Evolutionary conservation across 108 stramenopile genomes (phyloP), one percentile per base, ranked within the genome.

Genomic region (Cyclotella baltica): DNA sequence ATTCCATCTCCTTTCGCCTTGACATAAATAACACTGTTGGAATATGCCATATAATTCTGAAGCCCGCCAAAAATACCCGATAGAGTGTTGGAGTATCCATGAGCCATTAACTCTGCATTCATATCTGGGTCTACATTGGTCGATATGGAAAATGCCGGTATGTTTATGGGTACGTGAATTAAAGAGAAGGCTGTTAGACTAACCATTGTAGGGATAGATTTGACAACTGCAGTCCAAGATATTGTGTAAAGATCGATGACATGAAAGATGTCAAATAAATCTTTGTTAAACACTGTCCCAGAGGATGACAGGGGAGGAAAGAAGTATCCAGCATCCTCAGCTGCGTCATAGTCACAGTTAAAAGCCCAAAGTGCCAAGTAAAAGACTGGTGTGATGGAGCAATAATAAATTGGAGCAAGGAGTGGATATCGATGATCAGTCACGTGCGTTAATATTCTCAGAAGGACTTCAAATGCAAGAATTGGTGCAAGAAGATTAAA

Each of bases 91-190:
- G 91, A 83, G 51, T 74, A 83, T 25, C 95, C 95, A 70, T 96
- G 95, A 15, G 90, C 92, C 11, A 89, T 68, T 5, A 96, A 55
- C 78, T 96, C 95, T 29, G 65, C 65, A 77, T 96, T 92, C 88
- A 96, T 89, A 62, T 93, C 92, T 18, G 70, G 74, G 51, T 92
- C 92, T 29, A 81, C 83, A 63, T 89, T 71, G 28, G 86, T 78
- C 1, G 90, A 92, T 20, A 91, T 78, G 22, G 89, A 87, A 72
- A 93, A 89, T n/a, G 90, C 85, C 33, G 95, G 95, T 34, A 96
- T 91, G 59, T 93, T 96, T 58, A 96, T 93, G 0, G 59, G 59
- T 16, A 61, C 59, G 72, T 94, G 93, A 62, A 93, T 90, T 34
- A 96, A 80, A 20, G 86, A 86, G 83, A 95, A 95, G 25, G 84